Percentiles rank a stretch among this genome's conserved stretches.
Evolutionary conservation across 2,329 filamentous ascomycete genomes (phyloP).

Genomic region (Fusarium agapanthi): DNA sequence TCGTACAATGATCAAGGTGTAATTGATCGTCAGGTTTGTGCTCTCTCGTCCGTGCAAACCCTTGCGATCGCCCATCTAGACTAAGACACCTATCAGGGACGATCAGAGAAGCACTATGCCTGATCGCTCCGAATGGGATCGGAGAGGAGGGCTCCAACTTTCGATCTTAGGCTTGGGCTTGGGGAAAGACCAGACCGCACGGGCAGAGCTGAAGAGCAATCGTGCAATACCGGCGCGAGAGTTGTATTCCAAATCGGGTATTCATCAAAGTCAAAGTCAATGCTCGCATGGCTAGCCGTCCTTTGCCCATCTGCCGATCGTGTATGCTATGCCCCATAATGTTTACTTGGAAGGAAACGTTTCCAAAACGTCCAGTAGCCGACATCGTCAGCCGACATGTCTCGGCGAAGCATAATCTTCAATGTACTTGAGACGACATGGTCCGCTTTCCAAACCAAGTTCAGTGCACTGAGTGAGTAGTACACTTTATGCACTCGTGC

Average conservation of each 20-base stretch:
- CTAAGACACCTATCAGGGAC: background rate
- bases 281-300: background rate
- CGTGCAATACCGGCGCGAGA: constrained; percentile 21
- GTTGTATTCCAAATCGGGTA: constrained; percentile 18
- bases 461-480: background rate
- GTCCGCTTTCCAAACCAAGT: background rate
- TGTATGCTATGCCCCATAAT: background rate
- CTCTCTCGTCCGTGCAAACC: constrained; percentile 14
- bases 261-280: constrained; percentile 4
- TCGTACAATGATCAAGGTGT: background rate
- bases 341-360: background rate
- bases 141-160: constrained; percentile 11
- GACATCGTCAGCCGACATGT: constrained; percentile 9
- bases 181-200: constrained; percentile 1
- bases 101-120: constrained; percentile 4
- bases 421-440: constrained; percentile 14
- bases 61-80: background rate
- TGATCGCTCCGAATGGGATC: constrained; percentile 17
- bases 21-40: constrained; percentile 7
- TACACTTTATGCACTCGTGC: constrained; percentile 55
- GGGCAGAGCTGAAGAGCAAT: constrained; percentile 6
- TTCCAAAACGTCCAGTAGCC: constrained; percentile 9
- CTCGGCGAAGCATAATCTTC: background rate
- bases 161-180: background rate
- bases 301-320: constrained; percentile 14